phyloP scores from a whole-genome alignment of 345 rosid species.

The Iberis pinnata region DNA sequence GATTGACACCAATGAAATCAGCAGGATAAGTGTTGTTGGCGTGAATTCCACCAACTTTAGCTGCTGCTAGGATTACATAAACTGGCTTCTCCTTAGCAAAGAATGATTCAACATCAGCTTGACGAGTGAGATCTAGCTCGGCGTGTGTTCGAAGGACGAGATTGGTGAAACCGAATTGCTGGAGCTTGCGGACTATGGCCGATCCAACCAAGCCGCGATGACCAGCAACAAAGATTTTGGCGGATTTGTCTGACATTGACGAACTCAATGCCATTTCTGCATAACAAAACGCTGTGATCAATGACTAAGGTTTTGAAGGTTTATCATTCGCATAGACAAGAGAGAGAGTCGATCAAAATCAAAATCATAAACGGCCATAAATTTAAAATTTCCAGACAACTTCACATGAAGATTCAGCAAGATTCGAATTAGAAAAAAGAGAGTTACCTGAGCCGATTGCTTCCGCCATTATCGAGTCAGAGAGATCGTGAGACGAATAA shows the following conservation, averaged over 20 bases:
- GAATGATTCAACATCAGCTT: constrained; percentile 68
- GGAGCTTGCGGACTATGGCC: constrained; percentile 72
- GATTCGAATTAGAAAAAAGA: too few species aligned
- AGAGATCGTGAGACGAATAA: too few species aligned
- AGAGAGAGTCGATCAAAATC: background rate
- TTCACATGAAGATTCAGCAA: too few species aligned
- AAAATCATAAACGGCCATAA: too few species aligned
- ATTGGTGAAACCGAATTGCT: constrained; percentile 50
- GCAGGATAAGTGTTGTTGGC: constrained; percentile 97
- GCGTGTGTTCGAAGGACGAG: constrained; percentile 63
- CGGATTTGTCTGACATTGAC: constrained; percentile 55
- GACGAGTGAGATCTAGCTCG: constrained; percentile 82
- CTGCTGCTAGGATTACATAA: constrained; percentile 78
- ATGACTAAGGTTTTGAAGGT: too few species aligned
- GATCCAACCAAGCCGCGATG: constrained; percentile 92
- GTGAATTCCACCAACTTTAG: constrained; percentile 95
- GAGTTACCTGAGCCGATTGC: too few species aligned
- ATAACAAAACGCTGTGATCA: background rate
- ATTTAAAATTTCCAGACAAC: too few species aligned
- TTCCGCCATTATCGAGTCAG: too few species aligned
- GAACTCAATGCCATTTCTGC: constrained; percentile 28
- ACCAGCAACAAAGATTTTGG: constrained; percentile 91
- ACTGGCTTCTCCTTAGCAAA: constrained; percentile 58
- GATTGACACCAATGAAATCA: constrained; percentile 81
- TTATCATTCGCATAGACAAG: too few species aligned